Conservation (phyloP, 2,329 filamentous ascomycete genomes). For the Aspergillus fructus region DNA sequence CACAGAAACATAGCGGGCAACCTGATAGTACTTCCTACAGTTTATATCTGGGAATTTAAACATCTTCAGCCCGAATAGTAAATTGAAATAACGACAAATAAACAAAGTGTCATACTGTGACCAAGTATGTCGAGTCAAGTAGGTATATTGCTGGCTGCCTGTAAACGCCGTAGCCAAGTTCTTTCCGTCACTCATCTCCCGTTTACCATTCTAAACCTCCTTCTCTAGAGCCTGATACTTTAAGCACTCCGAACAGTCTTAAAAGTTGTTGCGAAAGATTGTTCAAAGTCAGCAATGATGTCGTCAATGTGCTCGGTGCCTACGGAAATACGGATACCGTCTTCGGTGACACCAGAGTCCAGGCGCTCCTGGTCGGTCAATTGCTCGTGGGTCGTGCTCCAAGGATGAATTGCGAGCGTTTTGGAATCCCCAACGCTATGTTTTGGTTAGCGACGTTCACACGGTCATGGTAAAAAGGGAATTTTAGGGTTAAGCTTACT, state of each 20-base stretch:
- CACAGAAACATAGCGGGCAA: too few species aligned
- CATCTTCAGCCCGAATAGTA: too few species aligned
- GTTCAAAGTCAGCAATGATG: slow-evolving; percentile 92
- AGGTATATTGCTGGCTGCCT: neutral
- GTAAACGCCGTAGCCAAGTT: neutral
- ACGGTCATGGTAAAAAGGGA: neutral
- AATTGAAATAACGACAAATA: too few species aligned
- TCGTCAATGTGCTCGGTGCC: slow-evolving; percentile 97
- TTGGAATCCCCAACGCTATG: slow-evolving; percentile 82
- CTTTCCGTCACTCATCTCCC: neutral
- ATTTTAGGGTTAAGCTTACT: slow-evolving; percentile 48
- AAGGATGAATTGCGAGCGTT: slow-evolving; percentile 91
- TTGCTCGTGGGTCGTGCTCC: slow-evolving; percentile 94
- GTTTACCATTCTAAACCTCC: neutral
- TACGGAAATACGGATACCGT: slow-evolving; percentile 91
- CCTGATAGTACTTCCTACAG: too few species aligned
- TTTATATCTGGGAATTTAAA: too few species aligned
- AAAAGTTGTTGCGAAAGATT: slow-evolving; percentile 68
- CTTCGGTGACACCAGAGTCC: slow-evolving; percentile 79
- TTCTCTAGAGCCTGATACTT: neutral
- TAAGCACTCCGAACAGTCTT: slow-evolving; percentile 15
- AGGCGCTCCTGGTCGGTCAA: slow-evolving; percentile 77
- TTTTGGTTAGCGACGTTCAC: slow-evolving; percentile 9
- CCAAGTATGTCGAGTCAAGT: neutral
- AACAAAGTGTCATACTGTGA: too few species aligned